Evolutionary conservation across 23 red algal species (phyloP).

Genomic region (Pyropia yezoensis): DNA sequence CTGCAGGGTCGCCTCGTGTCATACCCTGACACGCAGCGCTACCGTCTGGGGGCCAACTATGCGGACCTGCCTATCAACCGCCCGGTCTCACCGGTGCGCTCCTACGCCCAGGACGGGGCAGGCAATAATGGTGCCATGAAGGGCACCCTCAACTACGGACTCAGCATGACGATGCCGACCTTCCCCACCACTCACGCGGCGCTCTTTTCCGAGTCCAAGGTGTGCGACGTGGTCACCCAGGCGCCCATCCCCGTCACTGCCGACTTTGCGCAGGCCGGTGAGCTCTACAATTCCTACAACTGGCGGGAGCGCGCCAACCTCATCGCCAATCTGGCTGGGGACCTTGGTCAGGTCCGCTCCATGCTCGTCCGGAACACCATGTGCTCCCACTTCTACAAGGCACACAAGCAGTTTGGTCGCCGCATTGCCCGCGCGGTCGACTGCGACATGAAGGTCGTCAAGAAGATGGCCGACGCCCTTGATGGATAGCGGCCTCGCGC

Average conservation of each 20-base stretch:
- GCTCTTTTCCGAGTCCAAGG: background rate
- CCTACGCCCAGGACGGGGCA: slow-evolving; percentile 32
- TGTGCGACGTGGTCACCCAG: slow-evolving; percentile 14
- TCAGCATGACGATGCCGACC: background rate
- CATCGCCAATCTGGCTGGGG: slow-evolving; percentile 16
- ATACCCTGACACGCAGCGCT: slow-evolving; percentile 70
- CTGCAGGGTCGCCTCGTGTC: slow-evolving; percentile 73
- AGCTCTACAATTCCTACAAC: slow-evolving; percentile 5
- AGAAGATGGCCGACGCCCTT: slow-evolving; percentile 2
- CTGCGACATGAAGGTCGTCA: slow-evolving; percentile 9
- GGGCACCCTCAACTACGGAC: slow-evolving; percentile 14
- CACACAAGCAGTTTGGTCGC: slow-evolving; percentile 10
- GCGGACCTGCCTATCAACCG: slow-evolving; percentile 70
- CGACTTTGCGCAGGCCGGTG: slow-evolving; percentile 27
- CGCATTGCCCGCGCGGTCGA: background rate
- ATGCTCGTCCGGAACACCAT: slow-evolving; percentile 3
- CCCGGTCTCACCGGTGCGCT: slow-evolving; percentile 16
- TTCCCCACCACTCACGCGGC: background rate
- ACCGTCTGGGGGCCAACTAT: slow-evolving; percentile 77
- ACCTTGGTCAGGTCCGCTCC: slow-evolving; percentile 10
- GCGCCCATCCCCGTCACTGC: slow-evolving; percentile 6
- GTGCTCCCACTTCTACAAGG: slow-evolving; percentile 42
- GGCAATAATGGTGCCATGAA: slow-evolving; percentile 17
- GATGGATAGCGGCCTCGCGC: background rate
- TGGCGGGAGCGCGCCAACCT: background rate